Base-by-base conservation (phyloP, 2,329 filamentous ascomycete genomes). In the Blumeriella jaapii region DNA sequence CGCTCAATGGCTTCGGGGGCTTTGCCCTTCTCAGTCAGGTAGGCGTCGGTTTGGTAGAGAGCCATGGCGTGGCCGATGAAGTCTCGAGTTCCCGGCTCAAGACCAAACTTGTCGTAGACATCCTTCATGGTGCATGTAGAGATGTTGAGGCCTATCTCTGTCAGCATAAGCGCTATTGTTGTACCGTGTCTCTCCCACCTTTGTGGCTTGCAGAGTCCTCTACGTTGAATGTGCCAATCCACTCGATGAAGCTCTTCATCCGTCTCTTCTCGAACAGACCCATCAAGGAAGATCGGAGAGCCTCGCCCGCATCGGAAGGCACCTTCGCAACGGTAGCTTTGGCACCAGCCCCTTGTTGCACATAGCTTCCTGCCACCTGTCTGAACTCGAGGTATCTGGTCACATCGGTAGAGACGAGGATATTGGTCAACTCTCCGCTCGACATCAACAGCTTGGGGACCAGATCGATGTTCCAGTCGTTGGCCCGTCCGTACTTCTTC, bases 401-500 rank as follows among this genome's bases (percentile, higher is more conserved):
- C 49, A 86, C 82, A 52, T 95, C 86, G 63, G 89, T 96, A 33
- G 87, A 94, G 46, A 95, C 86, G 57, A 98, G 78, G 56, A 98
- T 95, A 65, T 96, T 96, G 60, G 89, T 96, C 58, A 98, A 71
- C 67, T 98, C 89, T 61, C 91, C 91, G 46, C 93, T 94, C 41
- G 89, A 86, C 87, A 98, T 96, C 61, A 98, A 75, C 55, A 98
- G 79, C 72, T 98, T 98, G 50, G 91, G 89, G 31, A 98, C 87
- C 43, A 98, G 74, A 59, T 98, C 93, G 62, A 98, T 93, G 70
- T 95, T 96, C 91, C 91, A 98, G 72, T 96, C 89, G 65, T 95
- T 95, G 59, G 78, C 69, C 41, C 91, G 82, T 53, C 89, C 89
- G 61, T 95, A 96, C 64, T 94, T 87, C 70, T 93, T 89, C 91